A percentile compares a stretch with the other conserved stretches of the same genome.
phyloP scores from a whole-genome alignment of 1,284 basidiomycete genomes.

The Ganoderma sinense region DNA sequence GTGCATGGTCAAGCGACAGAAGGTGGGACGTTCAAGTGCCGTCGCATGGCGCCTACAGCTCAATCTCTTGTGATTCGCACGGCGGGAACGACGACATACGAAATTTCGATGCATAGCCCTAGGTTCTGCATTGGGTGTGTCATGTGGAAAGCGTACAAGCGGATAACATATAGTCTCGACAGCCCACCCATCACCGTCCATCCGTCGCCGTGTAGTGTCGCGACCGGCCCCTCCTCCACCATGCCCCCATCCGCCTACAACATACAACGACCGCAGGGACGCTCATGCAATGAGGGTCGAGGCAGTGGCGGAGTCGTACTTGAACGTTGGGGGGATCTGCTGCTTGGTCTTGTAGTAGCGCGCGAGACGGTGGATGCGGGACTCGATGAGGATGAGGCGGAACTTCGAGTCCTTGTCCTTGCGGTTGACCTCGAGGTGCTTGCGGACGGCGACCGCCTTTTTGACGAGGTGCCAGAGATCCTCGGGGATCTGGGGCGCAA shows the following conservation, averaged over 20 bases:
- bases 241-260: conserved; percentile 25
- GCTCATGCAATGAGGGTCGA: conserved; percentile 83
- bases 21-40: too few species aligned
- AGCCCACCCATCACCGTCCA: conserved; percentile 29
- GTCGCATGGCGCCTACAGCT: too few species aligned
- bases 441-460: conserved; percentile 99
- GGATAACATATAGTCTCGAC: conserved; percentile 36
- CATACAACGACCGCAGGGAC: conserved; percentile 25
- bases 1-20: too few species aligned
- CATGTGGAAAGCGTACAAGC: conserved; percentile 38
- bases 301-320: conserved; percentile 94
- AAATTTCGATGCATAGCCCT: conserved; percentile 38
- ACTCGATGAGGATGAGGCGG: conserved; percentile 98
- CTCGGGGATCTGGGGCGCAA: conserved; percentile 98
- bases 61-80: too few species aligned
- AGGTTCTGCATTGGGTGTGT: conserved; percentile 37
- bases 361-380: conserved; percentile 94
- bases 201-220: conserved; percentile 11
- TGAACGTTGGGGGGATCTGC: conserved; percentile 97
- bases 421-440: conserved; percentile 98
- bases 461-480: conserved; percentile 99
- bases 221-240: conserved; percentile 11
- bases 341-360: conserved; percentile 99
- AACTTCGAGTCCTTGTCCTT: conserved; percentile 99
- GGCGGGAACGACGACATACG: too few species aligned